A percentile compares a stretch with the other conserved stretches of the same genome.
Conservation (phyloP, 2,329 filamentous ascomycete species). For the Pyricularia sp. region DNA sequence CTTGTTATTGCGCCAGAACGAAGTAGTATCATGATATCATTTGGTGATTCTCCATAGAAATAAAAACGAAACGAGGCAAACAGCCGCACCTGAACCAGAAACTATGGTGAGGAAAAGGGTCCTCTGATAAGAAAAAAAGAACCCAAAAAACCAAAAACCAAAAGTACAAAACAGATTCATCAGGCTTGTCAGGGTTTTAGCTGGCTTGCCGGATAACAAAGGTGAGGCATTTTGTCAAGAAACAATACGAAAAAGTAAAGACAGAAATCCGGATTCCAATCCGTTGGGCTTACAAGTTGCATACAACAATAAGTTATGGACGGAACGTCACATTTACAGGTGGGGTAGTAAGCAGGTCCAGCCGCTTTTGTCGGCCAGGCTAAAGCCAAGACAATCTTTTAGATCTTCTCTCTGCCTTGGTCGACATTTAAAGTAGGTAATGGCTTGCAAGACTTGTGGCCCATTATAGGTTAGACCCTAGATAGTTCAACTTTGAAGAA, state of each 20-base stretch:
- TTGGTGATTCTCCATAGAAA: no score
- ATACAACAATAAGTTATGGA: neutral
- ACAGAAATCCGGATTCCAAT: neutral
- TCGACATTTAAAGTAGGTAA: neutral
- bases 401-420: neutral
- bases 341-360: neutral
- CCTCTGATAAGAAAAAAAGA: no score
- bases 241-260: neutral
- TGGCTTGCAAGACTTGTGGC: neutral
- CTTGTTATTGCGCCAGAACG: neutral
- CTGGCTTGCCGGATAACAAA: neutral
- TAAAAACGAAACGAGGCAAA: neutral
- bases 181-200: no score
- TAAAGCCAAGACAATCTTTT: neutral
- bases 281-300: neutral
- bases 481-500: neutral
- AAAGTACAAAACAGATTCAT: no score
- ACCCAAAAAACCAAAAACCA: no score
- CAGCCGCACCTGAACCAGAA: neutral
- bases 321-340: neutral
- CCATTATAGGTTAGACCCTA: neutral
- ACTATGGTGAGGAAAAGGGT: neutral
- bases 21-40: neutral
- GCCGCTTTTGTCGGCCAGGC: neutral
- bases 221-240: neutral